Percentiles rank a stretch among this genome's conserved stretches.
These are phyloP conservation scores for Aspergillus funiculosus DNA, from an alignment of 495 filamentous ascomycete species.

Conservation along the genomic window DNA sequence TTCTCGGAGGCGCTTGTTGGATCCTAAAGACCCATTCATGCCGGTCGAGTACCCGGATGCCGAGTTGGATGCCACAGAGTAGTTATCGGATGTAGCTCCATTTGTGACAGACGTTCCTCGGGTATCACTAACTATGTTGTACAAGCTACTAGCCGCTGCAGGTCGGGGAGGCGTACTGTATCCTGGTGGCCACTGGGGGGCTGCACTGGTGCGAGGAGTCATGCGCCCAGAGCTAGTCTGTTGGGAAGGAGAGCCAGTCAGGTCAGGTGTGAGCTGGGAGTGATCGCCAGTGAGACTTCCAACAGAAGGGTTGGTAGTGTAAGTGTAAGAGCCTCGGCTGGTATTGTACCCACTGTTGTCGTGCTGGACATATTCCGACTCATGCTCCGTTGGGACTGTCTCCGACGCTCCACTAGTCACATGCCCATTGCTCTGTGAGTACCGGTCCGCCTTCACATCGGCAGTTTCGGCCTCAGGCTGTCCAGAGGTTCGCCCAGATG, in stretches of 20 bases:
- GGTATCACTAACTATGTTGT: constrained; percentile 86
- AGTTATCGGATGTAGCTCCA: constrained; percentile 61
- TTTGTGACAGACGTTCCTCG: constrained; percentile 57
- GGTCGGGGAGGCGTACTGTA: constrained; percentile 77
- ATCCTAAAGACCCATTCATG: constrained; percentile 60
- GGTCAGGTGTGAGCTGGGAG: constrained; percentile 74
- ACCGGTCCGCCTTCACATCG: constrained; percentile 66
- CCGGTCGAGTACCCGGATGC: constrained; percentile 51
- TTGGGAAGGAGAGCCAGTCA: constrained; percentile 79
- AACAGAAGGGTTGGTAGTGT: constrained; percentile 60
- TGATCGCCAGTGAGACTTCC: constrained; percentile 66
- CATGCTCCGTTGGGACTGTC: constrained; percentile 65
- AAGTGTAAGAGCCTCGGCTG: constrained; percentile 67
- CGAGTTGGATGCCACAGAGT: constrained; percentile 52
- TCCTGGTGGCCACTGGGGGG: constrained; percentile 71
- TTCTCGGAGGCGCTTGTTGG: constrained; percentile 75
- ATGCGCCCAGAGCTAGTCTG: constrained; percentile 80
- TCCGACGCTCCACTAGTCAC: constrained; percentile 55
- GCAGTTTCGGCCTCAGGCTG: constrained; percentile 54
- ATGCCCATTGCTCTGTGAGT: constrained; percentile 51
- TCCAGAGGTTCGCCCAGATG: constrained; percentile 54
- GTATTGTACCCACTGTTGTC: constrained; percentile 56
- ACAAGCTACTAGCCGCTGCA: constrained; percentile 68
- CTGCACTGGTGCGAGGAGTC: constrained; percentile 70
- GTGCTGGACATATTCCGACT: constrained; percentile 75